These are phyloP conservation scores for Akanthomyces lecanii DNA, from an alignment of 2,329 filamentous ascomycete species.

Conservation along the genomic window DNA sequence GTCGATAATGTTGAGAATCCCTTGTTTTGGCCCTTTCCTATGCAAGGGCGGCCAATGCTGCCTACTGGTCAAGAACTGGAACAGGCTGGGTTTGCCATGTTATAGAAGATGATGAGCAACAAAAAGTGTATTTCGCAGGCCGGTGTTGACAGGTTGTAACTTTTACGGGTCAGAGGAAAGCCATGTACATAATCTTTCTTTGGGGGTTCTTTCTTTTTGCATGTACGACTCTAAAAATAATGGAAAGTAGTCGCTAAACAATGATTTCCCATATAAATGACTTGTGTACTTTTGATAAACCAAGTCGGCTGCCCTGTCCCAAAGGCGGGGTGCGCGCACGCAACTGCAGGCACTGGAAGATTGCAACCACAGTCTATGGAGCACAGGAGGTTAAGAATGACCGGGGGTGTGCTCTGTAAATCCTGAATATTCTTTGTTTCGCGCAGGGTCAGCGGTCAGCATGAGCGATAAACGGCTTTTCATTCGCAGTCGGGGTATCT, in stretches of 20 bases:
- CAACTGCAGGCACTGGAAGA: too few relatives aligned
- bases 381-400: too few relatives aligned
- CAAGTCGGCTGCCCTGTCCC: too few relatives aligned
- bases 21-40: conserved; percentile 58
- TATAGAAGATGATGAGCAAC: not conserved
- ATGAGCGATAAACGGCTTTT: too few relatives aligned
- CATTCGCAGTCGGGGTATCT: too few relatives aligned
- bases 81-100: conserved; percentile 48
- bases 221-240: not conserved
- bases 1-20: conserved; percentile 47
- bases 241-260: not conserved
- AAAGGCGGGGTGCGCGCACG: too few relatives aligned
- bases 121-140: conserved; percentile 1
- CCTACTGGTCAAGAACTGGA: conserved; percentile 43
- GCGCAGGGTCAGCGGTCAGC: too few relatives aligned
- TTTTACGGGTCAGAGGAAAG: not conserved
- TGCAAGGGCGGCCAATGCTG: conserved; percentile 54
- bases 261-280: too few relatives aligned
- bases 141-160: not conserved
- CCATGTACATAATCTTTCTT: not conserved
- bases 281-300: too few relatives aligned
- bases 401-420: too few relatives aligned
- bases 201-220: not conserved
- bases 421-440: too few relatives aligned
- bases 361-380: too few relatives aligned